A percentile compares a stretch with the other conserved stretches of the same genome.
Evolutionary conservation across 164 flowering plant species (phyloP).

Genomic region (Nymphaea colorata): DNA sequence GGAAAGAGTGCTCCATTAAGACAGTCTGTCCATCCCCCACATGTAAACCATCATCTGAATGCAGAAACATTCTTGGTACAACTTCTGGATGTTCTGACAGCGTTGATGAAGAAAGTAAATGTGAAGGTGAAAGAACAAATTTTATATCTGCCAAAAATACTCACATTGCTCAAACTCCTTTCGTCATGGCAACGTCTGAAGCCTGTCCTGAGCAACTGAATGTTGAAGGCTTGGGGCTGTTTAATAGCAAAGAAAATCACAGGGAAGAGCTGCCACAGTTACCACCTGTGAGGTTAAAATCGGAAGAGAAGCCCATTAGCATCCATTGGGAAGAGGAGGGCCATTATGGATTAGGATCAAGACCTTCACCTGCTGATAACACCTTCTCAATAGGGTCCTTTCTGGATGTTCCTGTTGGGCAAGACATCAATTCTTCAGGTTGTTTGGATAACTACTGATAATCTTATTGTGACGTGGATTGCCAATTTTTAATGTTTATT

Average conservation of each 20-base stretch:
- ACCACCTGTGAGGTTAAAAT: conserved; percentile 88
- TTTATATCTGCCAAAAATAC: background rate
- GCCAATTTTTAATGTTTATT: too few relatives aligned
- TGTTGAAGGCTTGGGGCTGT: conserved; percentile 26
- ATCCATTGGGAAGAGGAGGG: conserved; percentile 75
- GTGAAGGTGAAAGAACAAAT: conserved; percentile 55
- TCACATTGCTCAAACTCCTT: conserved; percentile 39
- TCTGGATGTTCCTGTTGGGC: conserved; percentile 91
- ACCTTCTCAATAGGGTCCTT: conserved; percentile 60
- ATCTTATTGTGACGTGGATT: background rate
- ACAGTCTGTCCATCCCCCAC: conserved; percentile 53
- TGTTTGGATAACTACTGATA: conserved; percentile 2
- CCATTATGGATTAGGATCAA: conserved; percentile 41
- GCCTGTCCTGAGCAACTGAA: conserved; percentile 34
- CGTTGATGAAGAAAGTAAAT: conserved; percentile 36
- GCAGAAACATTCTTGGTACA: conserved; percentile 14
- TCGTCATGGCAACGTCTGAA: conserved; percentile 43
- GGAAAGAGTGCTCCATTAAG: conserved; percentile 67
- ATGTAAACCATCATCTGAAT: conserved; percentile 28
- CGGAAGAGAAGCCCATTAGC: conserved; percentile 54
- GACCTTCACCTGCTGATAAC: conserved; percentile 35
- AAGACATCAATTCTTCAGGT: conserved; percentile 75
- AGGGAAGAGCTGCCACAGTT: conserved; percentile 82
- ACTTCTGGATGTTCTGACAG: conserved; percentile 10
- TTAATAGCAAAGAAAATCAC: conserved; percentile 31